phyloP scores from a whole-genome alignment of 1,139 yeast species.

The Geotrichum restrictum region DNA sequence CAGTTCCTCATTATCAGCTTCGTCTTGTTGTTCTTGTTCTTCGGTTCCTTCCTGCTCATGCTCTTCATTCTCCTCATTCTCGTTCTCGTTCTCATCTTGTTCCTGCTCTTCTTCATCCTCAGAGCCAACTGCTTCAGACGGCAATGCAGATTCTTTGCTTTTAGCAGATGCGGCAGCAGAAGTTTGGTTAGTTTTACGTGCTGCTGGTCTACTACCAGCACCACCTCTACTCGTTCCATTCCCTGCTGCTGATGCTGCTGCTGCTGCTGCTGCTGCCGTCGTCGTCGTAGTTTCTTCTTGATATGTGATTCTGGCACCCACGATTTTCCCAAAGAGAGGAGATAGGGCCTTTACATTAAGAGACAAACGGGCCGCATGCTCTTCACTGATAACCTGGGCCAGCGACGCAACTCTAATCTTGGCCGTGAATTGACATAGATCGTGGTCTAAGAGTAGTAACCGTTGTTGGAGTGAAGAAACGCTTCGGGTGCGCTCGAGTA shows the following conservation, averaged over 20 bases:
- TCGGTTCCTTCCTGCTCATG: not conserved
- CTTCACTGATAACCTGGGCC: constrained; percentile 25
- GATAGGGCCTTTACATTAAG: constrained; percentile 30
- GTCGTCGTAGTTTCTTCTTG: constrained; percentile 1
- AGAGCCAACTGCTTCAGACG: not conserved
- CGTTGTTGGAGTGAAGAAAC: constrained; percentile 16
- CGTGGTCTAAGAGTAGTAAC: constrained; percentile 18
- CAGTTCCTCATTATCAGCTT: not conserved
- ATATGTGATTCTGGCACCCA: constrained; percentile 15
- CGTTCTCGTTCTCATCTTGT: constrained; percentile 1
- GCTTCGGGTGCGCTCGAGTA: constrained; percentile 8
- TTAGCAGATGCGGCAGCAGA: not conserved
- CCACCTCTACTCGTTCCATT: not conserved
- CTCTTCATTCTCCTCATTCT: not conserved
- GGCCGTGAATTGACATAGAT: constrained; percentile 25
- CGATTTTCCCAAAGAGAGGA: constrained; percentile 17
- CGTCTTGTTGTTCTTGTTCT: not conserved
- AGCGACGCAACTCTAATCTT: constrained; percentile 28
- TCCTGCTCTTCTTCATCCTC: constrained; percentile 5
- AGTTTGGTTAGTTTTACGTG: too few relatives aligned
- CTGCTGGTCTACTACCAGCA: too few relatives aligned
- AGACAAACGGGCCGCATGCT: constrained; percentile 24
- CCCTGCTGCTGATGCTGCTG: not conserved
- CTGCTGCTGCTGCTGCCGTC: not conserved
- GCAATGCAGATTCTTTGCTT: not conserved